Conservation (phyloP, 331 rosid species). For the Saraca asoca region DNA sequence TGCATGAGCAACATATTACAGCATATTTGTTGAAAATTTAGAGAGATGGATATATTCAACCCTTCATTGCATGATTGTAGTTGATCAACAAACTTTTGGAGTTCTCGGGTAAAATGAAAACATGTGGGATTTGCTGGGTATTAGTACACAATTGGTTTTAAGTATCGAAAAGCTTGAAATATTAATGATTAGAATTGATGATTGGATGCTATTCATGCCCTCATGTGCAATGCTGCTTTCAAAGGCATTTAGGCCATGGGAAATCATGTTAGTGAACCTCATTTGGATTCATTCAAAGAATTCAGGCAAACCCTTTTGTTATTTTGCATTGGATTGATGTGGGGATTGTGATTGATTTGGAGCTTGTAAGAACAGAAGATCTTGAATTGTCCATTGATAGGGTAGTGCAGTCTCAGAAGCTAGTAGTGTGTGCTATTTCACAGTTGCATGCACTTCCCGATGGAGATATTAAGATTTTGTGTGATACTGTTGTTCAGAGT, state of each 20-base stretch:
- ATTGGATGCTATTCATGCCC: conserved; percentile 56
- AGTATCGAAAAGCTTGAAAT: conserved; percentile 44
- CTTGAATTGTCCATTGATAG: conserved; percentile 96
- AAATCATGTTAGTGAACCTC: conserved; percentile 80
- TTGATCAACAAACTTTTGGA: conserved; percentile 41
- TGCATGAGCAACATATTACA: conserved; percentile 77
- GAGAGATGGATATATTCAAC: conserved; percentile 61
- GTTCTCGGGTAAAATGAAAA: conserved; percentile 53
- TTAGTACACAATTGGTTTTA: conserved; percentile 52
- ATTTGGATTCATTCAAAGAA: conserved; percentile 79
- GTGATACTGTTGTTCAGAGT: conserved; percentile 82
- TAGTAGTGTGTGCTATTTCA: too few relatives aligned
- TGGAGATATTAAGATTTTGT: conserved; percentile 39
- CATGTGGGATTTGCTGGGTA: conserved; percentile 50
- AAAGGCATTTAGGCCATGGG: conserved; percentile 79
- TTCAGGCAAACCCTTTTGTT: conserved; percentile 84
- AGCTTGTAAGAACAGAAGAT: conserved; percentile 79
- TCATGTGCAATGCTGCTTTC: conserved; percentile 57
- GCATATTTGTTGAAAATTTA: conserved; percentile 57
- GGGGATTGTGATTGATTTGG: conserved; percentile 88
- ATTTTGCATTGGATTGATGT: conserved; percentile 85
- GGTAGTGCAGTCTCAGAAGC: conserved; percentile 40
- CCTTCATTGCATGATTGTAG: conserved; percentile 57
- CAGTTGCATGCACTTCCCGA: too few relatives aligned
- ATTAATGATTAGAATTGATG: conserved; percentile 53